Evolutionary conservation across 108 stramenopile species (phyloP).

Genomic region (Aurantiochytrium sp.): DNA sequence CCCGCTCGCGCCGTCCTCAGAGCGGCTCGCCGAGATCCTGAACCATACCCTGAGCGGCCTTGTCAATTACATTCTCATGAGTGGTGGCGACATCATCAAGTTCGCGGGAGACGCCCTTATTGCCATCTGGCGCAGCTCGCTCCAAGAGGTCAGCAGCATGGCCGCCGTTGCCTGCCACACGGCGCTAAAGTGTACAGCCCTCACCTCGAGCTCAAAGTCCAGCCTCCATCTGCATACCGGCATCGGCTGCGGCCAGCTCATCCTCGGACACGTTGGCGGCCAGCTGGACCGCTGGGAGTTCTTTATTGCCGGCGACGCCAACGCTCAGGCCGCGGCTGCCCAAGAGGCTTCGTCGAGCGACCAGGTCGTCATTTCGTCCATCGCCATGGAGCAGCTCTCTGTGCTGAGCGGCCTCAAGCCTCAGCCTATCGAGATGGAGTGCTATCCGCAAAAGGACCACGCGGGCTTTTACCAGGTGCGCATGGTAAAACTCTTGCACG

Average conservation of each 20-base stretch:
- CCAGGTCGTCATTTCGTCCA: constrained; percentile 49
- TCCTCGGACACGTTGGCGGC: constrained; percentile 53
- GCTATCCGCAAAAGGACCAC: background rate
- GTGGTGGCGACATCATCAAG: constrained; percentile 65
- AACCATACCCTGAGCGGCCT: constrained; percentile 29
- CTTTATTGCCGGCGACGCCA: constrained; percentile 54
- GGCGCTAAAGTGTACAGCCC: constrained; percentile 40
- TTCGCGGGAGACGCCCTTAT: constrained; percentile 62
- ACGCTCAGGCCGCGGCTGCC: constrained; percentile 53
- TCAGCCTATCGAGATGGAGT: background rate
- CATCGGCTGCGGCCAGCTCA: constrained; percentile 51
- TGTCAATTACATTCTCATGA: constrained; percentile 50
- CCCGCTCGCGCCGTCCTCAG: background rate
- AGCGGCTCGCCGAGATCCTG: background rate
- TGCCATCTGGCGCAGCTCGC: constrained; percentile 51
- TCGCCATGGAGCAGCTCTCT: constrained; percentile 23
- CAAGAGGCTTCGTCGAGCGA: constrained; percentile 50
- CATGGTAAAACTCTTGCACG: background rate
- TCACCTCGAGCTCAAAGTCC: constrained; percentile 5
- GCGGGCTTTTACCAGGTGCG: background rate
- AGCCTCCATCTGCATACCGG: constrained; percentile 51
- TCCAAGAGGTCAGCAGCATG: constrained; percentile 34
- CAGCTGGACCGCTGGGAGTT: constrained; percentile 54
- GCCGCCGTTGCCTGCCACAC: constrained; percentile 54
- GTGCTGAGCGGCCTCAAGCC: background rate